Conservation (phyloP, 2,329 filamentous ascomycete genomes). For the Pseudogymnoascus sp. region DNA sequence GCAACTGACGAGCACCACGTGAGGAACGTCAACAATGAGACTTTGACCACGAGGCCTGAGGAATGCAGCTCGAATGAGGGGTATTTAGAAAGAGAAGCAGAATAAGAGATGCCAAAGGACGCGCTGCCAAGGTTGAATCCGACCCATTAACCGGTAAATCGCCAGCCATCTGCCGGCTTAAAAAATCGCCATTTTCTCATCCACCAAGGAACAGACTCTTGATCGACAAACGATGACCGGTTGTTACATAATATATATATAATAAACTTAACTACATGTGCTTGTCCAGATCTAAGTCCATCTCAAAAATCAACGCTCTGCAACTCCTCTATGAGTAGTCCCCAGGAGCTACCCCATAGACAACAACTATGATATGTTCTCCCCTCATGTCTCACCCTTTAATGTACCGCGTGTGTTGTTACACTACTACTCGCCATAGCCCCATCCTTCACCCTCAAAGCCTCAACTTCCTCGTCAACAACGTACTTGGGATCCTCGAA, state of each 20-base stretch:
- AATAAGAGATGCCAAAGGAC: not conserved
- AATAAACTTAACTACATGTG: not conserved
- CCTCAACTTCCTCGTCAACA: slow-evolving; percentile 24
- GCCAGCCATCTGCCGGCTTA: not conserved
- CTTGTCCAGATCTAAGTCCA: not conserved
- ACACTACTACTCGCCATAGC: not conserved
- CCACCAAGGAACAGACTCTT: not conserved
- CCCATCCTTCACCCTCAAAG: slow-evolving; percentile 11
- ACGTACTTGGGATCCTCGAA: slow-evolving; percentile 23
- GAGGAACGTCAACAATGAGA: not conserved
- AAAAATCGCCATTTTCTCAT: not conserved
- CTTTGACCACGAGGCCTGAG: not conserved
- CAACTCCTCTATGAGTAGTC: not conserved
- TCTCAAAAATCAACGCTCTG: not conserved
- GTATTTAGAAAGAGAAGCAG: not conserved
- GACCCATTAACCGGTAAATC: not conserved
- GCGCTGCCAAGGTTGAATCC: not conserved
- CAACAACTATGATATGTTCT: not conserved
- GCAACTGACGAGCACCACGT: slow-evolving; percentile 1
- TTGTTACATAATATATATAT: slow-evolving; percentile 3
- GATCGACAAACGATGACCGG: not conserved
- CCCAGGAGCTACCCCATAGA: not conserved
- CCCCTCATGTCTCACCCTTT: not conserved
- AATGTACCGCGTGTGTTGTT: not conserved
- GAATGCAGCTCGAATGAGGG: too few relatives aligned